phyloP scores from a whole-genome alignment of 116 monocot genomes.

The Dioscorea cayenensis region DNA sequence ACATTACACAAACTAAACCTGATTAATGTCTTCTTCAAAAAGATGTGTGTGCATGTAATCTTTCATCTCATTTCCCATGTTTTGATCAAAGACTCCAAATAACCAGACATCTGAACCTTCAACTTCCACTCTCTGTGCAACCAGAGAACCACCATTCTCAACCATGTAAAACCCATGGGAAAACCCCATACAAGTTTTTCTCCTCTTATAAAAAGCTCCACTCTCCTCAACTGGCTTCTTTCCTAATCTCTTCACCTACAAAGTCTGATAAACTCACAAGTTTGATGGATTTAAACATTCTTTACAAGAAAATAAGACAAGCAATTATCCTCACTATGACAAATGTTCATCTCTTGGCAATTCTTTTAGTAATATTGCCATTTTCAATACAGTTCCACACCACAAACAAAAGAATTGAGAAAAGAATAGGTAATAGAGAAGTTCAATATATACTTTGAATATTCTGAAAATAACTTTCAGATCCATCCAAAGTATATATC shows the following conservation, averaged over 20 bases:
- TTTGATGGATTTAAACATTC: not conserved
- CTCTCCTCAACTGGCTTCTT: slow-evolving; percentile 2
- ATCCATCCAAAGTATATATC: too few relatives aligned
- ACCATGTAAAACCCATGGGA: slow-evolving; percentile 25
- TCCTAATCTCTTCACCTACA: slow-evolving; percentile 7
- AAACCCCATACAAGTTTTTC: slow-evolving; percentile 4
- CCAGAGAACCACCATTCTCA: slow-evolving; percentile 13
- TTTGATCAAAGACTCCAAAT: slow-evolving; percentile 31
- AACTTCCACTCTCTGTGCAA: slow-evolving; percentile 27
- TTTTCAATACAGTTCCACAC: too few relatives aligned
- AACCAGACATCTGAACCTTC: slow-evolving; percentile 24
- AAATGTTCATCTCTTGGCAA: too few relatives aligned
- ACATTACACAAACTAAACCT: not conserved
- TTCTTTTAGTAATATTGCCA: too few relatives aligned
- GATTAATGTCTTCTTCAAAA: slow-evolving; percentile 15
- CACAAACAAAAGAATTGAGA: too few relatives aligned
- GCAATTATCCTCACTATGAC: too few relatives aligned
- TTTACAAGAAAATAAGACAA: too few relatives aligned
- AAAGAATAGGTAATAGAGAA: too few relatives aligned
- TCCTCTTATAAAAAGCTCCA: not conserved
- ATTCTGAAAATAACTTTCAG: too few relatives aligned
- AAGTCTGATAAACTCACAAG: not conserved
- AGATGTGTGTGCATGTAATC: slow-evolving; percentile 24
- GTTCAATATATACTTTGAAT: too few relatives aligned
- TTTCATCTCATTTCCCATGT: slow-evolving; percentile 7